A percentile compares a stretch with the other conserved stretches of the same genome.
Conservation (phyloP, 2,329 filamentous ascomycete species). For the Trichoderma sp. region DNA sequence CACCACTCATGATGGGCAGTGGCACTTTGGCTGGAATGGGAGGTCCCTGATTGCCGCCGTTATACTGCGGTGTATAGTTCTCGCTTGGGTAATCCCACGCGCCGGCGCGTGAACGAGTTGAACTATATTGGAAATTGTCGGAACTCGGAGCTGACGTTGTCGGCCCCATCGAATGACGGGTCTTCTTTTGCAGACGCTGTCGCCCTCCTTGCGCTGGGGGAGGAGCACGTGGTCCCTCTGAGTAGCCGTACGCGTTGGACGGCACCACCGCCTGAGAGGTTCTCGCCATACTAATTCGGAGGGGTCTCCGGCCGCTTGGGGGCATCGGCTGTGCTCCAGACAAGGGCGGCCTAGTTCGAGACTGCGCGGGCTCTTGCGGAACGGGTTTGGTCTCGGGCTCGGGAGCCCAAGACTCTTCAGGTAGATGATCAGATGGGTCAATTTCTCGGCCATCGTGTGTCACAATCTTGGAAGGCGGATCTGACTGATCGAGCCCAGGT, state of each 20-base stretch:
- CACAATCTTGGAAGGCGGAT: constrained; percentile 66
- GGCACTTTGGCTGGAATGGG: constrained; percentile 71
- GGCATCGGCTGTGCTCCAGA: constrained; percentile 53
- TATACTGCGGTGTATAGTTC: constrained; percentile 46
- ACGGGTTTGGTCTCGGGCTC: constrained; percentile 59
- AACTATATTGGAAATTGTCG: constrained; percentile 44
- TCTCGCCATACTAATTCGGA: constrained; percentile 43
- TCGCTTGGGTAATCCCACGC: constrained; percentile 55
- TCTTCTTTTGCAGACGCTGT: constrained; percentile 64
- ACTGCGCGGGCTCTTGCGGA: constrained; percentile 28
- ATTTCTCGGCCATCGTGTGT: constrained; percentile 72
- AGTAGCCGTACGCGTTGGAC: constrained; percentile 30
- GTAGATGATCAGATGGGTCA: constrained; percentile 77
- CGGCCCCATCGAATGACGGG: constrained; percentile 40
- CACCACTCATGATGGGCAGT: constrained; percentile 47
- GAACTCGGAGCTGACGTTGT: constrained; percentile 45
- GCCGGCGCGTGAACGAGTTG: constrained; percentile 41
- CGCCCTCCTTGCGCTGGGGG: constrained; percentile 40
- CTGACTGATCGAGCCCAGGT: constrained; percentile 40
- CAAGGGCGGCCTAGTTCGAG: constrained; percentile 44
- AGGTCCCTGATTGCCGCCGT: constrained; percentile 41
- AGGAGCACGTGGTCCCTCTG: constrained; percentile 32
- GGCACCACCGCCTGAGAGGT: constrained; percentile 47
- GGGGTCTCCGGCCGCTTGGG: constrained; percentile 47
- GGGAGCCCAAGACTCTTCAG: constrained; percentile 72